phyloP scores from a whole-genome alignment of 371 early-diverging fungal species.

The Batrachochytrium dendrobatidis region DNA sequence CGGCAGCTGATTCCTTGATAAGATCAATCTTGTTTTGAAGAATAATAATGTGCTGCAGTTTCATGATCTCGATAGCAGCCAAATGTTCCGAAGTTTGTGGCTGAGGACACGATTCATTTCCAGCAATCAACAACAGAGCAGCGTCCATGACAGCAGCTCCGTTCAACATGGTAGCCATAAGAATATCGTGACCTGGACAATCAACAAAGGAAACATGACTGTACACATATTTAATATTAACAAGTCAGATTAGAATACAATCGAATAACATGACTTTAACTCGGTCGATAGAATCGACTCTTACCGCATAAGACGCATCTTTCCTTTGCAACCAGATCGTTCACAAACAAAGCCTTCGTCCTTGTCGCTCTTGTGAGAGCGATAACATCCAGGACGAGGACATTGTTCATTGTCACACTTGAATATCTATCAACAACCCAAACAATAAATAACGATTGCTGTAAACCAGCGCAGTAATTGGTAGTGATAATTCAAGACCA shows the following conservation, averaged over 20 bases:
- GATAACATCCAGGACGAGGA: slow-evolving; percentile 95
- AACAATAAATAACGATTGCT: slow-evolving; percentile 1
- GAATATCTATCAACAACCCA: slow-evolving; percentile 62
- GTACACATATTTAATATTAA: too few relatives aligned
- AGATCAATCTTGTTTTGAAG: slow-evolving; percentile 99
- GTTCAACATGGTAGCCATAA: slow-evolving; percentile 99
- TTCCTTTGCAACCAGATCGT: slow-evolving; percentile 82
- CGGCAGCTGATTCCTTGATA: slow-evolving; percentile 91
- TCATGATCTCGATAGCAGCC: slow-evolving; percentile 99
- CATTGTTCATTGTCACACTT: slow-evolving; percentile 90
- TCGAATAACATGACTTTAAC: slow-evolving; percentile 3
- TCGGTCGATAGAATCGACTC: not conserved
- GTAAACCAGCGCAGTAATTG: not conserved
- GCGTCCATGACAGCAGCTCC: slow-evolving; percentile 99
- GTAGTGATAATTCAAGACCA: not conserved
- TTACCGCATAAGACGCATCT: slow-evolving; percentile 71
- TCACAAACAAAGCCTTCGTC: slow-evolving; percentile 89
- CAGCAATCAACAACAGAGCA: slow-evolving; percentile 98
- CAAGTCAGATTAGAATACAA: not conserved
- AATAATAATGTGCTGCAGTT: slow-evolving; percentile 96
- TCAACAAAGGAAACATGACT: slow-evolving; percentile 99
- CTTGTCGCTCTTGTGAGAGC: slow-evolving; percentile 77
- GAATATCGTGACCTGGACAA: slow-evolving; percentile 99
- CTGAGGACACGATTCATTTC: slow-evolving; percentile 99
- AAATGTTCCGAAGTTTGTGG: slow-evolving; percentile 99